These are phyloP conservation scores for Cordyceps fumosorosea DNA, from an alignment of 2,329 filamentous ascomycete genomes.

Conservation along the genomic window DNA sequence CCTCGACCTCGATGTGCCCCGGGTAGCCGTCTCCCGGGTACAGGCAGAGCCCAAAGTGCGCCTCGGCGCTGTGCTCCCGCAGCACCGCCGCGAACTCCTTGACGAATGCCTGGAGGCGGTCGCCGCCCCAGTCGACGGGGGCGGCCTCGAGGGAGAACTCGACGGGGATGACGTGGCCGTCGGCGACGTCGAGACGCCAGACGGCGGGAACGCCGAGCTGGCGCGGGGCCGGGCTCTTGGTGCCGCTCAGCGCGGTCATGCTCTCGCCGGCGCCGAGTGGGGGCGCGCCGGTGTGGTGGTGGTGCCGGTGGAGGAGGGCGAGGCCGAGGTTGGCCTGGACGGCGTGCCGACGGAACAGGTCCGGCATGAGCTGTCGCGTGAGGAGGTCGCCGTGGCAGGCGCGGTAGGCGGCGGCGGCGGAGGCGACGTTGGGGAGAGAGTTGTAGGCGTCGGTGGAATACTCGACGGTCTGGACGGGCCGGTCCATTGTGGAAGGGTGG, in stretches of 20 bases:
- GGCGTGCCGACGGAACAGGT: constrained; percentile 8
- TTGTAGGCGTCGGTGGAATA: constrained; percentile 7
- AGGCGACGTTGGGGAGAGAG: neutral
- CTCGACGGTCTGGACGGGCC: neutral
- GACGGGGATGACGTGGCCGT: constrained; percentile 9
- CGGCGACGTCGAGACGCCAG: constrained; percentile 3
- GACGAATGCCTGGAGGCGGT: constrained; percentile 1
- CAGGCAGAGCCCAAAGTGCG: neutral
- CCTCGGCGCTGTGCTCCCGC: neutral
- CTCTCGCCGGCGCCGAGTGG: neutral
- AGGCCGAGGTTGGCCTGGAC: neutral
- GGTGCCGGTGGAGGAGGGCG: constrained; percentile 3
- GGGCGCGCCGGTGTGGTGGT: neutral
- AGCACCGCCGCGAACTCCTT: neutral
- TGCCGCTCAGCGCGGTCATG: constrained; percentile 3
- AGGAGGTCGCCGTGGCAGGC: neutral
- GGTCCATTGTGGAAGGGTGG: neutral
- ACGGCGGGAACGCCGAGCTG: neutral
- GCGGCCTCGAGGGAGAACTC: constrained; percentile 2
- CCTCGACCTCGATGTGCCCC: neutral
- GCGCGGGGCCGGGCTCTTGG: neutral
- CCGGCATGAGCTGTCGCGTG: neutral
- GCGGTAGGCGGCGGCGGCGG: neutral
- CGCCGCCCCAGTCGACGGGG: neutral
- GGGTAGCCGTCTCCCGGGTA: constrained; percentile 10